phyloP scores from a whole-genome alignment of 192 early-diverging fungal genomes.

The Coemansia sp. region DNA sequence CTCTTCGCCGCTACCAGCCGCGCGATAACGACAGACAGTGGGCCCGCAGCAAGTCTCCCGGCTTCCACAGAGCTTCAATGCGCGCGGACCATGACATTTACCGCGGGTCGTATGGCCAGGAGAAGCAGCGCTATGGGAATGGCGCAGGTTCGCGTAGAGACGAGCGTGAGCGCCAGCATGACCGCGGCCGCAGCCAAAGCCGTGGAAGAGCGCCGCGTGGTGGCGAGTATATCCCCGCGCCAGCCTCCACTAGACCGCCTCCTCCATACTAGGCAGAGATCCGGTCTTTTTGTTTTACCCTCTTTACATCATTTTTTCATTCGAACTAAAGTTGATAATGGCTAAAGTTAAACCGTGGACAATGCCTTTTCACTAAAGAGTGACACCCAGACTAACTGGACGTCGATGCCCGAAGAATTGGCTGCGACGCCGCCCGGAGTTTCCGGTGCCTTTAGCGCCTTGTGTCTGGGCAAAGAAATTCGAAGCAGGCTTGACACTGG shows the following conservation, averaged over 20 bases:
- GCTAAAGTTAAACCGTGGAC: not conserved
- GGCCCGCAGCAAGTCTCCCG: slow-evolving; percentile 46
- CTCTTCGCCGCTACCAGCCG: slow-evolving; percentile 7
- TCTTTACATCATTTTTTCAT: not conserved
- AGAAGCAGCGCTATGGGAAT: slow-evolving; percentile 1
- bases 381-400: slow-evolving; percentile 11
- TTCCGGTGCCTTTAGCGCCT: not conserved
- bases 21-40: slow-evolving; percentile 5
- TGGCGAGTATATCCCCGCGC: slow-evolving; percentile 2
- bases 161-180: slow-evolving; percentile 13
- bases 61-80: slow-evolving; percentile 3
- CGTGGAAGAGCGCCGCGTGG: slow-evolving; percentile 14
- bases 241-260: slow-evolving; percentile 7
- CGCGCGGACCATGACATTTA: slow-evolving; percentile 10
- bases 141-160: not conserved
- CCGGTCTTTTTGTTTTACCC: not conserved
- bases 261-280: not conserved
- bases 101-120: slow-evolving; percentile 4
- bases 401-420: slow-evolving; percentile 30
- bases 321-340: not conserved
- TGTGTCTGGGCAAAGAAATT: slow-evolving; percentile 9
- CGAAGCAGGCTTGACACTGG: not conserved
- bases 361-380: slow-evolving; percentile 17
- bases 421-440: slow-evolving; percentile 22
- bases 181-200: slow-evolving; percentile 7